phyloP scores from a whole-genome alignment of 208 protist species.

The Leishmania martiniquensis region DNA sequence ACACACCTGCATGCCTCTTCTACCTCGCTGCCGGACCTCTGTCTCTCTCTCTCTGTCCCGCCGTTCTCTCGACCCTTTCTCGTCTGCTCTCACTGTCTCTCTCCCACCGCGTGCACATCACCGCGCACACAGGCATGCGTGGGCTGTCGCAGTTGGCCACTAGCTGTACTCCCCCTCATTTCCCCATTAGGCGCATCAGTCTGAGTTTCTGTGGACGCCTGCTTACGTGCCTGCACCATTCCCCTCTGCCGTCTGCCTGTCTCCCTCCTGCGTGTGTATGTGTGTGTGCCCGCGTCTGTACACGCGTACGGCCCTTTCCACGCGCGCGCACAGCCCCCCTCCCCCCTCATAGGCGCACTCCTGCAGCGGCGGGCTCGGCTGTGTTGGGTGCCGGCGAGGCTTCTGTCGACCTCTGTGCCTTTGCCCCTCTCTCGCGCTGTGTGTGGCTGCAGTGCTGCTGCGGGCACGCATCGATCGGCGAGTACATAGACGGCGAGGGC shows the following conservation, averaged over 20 bases:
- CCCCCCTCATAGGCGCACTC: neutral
- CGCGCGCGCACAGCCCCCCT: too few species aligned
- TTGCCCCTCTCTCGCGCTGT: neutral
- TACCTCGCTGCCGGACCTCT: neutral
- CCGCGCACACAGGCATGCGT: neutral
- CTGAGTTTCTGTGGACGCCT: neutral
- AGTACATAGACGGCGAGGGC: neutral
- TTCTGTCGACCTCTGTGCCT: neutral
- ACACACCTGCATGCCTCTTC: neutral
- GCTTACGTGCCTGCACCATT: neutral
- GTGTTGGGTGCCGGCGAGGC: neutral
- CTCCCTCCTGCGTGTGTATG: neutral
- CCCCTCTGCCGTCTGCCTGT: neutral
- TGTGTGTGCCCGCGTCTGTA: neutral
- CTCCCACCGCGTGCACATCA: neutral
- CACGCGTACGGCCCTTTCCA: neutral
- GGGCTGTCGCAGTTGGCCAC: neutral
- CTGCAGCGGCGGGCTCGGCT: neutral
- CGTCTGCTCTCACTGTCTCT: constrained; percentile 1
- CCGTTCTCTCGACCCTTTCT: neutral
- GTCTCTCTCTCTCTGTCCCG: neutral
- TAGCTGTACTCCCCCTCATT: neutral
- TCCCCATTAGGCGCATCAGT: neutral
- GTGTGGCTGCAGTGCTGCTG: neutral
- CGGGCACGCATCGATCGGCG: neutral